Percentiles rank a stretch among this genome's conserved stretches.
phyloP scores from a whole-genome alignment of 148 eudicot genomes.

The Nepenthes mirabilis region DNA sequence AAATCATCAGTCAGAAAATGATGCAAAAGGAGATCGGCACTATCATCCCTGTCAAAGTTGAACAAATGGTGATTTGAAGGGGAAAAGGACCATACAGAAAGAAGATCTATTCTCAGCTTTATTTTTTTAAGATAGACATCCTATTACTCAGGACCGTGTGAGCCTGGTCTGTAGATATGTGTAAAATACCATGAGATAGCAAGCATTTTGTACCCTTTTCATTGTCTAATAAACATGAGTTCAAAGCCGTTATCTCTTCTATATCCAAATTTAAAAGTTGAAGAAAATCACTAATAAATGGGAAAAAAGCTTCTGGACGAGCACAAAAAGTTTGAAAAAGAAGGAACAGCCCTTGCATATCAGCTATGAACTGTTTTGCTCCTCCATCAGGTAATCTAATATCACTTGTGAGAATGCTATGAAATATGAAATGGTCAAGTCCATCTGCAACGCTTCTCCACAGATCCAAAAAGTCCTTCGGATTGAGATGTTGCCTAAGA shows the following conservation, averaged over 20 bases:
- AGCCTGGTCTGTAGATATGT: conserved; percentile 25
- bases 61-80: too few species aligned
- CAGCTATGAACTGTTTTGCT: conserved; percentile 18
- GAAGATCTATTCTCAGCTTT: neutral
- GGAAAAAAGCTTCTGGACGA: conserved; percentile 45
- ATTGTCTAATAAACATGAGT: conserved; percentile 6
- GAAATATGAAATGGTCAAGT: conserved; percentile 32
- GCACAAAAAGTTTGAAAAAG: conserved; percentile 33
- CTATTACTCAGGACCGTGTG: conserved; percentile 18
- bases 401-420: conserved; percentile 15
- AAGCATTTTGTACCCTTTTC: conserved; percentile 10
- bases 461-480: conserved; percentile 29
- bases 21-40: too few species aligned
- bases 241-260: conserved; percentile 10
- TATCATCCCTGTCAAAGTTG: too few species aligned
- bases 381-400: conserved; percentile 22
- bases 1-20: too few species aligned
- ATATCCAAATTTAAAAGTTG: conserved; percentile 23
- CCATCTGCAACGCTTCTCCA: conserved; percentile 53
- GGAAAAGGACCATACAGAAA: neutral
- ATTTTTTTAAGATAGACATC: neutral
- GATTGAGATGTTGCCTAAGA: conserved; percentile 22
- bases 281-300: conserved; percentile 26
- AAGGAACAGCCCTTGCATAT: conserved; percentile 27
- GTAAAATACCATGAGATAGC: conserved; percentile 12